These are phyloP conservation scores for Mortierella sp. DNA, from an alignment of 371 early-diverging fungal genomes.

Conservation along the genomic window DNA sequence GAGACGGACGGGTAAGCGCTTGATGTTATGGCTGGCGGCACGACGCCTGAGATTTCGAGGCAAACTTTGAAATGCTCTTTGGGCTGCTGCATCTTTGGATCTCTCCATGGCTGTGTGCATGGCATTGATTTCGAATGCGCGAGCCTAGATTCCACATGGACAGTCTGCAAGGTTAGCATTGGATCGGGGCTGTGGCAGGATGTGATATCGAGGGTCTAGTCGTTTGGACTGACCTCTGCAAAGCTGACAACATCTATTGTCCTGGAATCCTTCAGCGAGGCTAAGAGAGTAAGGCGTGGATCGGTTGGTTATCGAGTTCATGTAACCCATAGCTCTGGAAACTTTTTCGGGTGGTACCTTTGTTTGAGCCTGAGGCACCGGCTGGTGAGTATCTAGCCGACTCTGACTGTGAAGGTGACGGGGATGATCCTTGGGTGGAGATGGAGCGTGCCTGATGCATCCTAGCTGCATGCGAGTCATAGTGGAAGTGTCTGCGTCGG, in stretches of 20 bases:
- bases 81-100: conserved; percentile 32
- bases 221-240: conserved; percentile 50
- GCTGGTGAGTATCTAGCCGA: neutral
- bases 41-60: conserved; percentile 91
- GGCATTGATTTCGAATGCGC: conserved; percentile 85
- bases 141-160: conserved; percentile 51
- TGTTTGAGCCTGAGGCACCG: too few relatives aligned
- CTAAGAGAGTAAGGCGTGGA: conserved; percentile 13
- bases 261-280: conserved; percentile 20
- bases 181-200: too few relatives aligned
- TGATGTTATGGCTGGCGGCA: conserved; percentile 92
- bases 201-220: too few relatives aligned
- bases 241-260: conserved; percentile 54
- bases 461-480: too few relatives aligned
- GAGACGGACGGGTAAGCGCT: conserved; percentile 82
- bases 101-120: conserved; percentile 72
- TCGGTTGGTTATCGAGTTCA: too few relatives aligned
- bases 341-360: too few relatives aligned
- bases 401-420: conserved; percentile 4
- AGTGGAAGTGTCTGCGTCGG: too few relatives aligned
- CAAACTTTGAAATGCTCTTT: conserved; percentile 87
- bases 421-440: conserved; percentile 22
- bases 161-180: neutral
- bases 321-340: too few relatives aligned
- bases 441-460: conserved; percentile 53